A percentile compares a stretch with the other conserved stretches of the same genome.
These are phyloP conservation scores for Terfezia boudieri DNA, from an alignment of 495 filamentous ascomycete genomes.

Conservation along the genomic window DNA sequence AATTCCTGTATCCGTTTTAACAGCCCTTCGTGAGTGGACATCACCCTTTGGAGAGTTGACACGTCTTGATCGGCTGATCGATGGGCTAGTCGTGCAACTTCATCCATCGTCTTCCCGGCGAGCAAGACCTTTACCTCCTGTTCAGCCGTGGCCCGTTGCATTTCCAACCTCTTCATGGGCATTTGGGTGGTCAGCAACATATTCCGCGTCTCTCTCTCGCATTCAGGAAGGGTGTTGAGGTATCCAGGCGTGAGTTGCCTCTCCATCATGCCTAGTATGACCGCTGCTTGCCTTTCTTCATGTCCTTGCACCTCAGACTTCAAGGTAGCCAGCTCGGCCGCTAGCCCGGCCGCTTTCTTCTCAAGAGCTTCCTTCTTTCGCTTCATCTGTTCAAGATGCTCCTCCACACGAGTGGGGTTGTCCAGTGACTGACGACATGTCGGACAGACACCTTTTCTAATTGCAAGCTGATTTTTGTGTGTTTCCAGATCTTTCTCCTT, in stretches of 20 bases:
- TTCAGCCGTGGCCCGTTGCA: background rate
- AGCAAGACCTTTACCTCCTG: background rate
- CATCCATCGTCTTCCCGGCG: background rate
- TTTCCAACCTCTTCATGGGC: background rate
- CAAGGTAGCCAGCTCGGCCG: background rate
- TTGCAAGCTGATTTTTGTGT: no score
- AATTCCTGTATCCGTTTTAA: background rate
- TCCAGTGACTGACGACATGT: background rate
- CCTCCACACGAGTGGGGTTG: background rate
- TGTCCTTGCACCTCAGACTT: background rate
- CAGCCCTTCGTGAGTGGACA: background rate
- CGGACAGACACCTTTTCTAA: background rate
- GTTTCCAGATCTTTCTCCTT: no score
- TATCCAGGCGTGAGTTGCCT: background rate
- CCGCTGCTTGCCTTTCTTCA: background rate
- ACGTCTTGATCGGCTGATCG: background rate
- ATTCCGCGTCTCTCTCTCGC: background rate
- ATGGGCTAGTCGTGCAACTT: background rate
- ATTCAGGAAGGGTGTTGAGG: background rate
- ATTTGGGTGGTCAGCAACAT: background rate
- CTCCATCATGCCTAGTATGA: background rate
- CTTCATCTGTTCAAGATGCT: background rate
- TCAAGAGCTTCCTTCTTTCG: background rate
- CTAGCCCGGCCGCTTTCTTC: background rate
- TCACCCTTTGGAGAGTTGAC: background rate